Base-by-base conservation (phyloP, 257 asterid species). In the Forsythia suspensa region DNA sequence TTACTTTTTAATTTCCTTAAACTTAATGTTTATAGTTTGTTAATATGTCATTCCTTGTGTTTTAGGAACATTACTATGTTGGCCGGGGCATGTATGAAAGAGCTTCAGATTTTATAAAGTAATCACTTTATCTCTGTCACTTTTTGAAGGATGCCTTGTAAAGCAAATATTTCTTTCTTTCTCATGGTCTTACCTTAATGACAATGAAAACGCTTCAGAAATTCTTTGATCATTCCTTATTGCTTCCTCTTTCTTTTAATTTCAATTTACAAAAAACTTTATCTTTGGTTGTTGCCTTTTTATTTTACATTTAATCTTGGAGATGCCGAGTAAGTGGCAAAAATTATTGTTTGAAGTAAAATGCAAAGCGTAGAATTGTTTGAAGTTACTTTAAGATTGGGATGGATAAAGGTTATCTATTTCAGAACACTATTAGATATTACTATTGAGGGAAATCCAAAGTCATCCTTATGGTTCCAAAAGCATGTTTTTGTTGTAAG, bases 41-140 rank as follows among this genome's bases (percentile, higher is more conserved):
- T 78, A 40, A 66, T 41, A 39, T 78, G 42, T 61, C 69, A 37
- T 86, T 72, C 76, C 74, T 42, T 81, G 82, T 79, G 77, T 74
- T 84, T 63, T 78, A 96, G 98, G 98, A 96, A 83, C 98, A 96
- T 80, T 92, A 93, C 88, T 96, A 91, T 85, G 97, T 94, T 70
- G 99, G 99, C 69, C 94, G 97, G 48, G 99, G 98, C 88, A 91
- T 96, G 99, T 93, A 91, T 67, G 99, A 96, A 88, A 82, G 92
- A 79, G 91, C 97, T 74, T 90, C 97, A 34, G 98, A 92, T 87
- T 92, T 88, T 88, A 81, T 91, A 71, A 96, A 92, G 99, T 96
- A 92, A 84, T 82, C 75, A 37, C 37, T 83, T 65, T 42, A 43
- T 76, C 79, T 78, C 73, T 68, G 75, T 75, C 41, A 41, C 84